phyloP scores from a whole-genome alignment of 495 filamentous ascomycete species.

The Penicillium herquei region DNA sequence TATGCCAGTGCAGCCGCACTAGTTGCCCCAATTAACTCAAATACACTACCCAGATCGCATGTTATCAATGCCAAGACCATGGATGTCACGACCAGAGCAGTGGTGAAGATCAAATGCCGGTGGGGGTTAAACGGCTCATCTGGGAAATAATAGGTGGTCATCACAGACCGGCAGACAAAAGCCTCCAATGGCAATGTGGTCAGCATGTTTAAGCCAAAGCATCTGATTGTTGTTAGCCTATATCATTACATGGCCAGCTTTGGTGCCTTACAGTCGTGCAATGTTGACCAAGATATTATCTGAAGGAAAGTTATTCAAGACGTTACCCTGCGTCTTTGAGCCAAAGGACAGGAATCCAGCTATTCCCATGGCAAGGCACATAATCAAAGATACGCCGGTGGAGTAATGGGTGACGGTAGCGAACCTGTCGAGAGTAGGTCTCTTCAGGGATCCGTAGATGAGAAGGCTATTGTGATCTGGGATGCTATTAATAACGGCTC shows the following conservation, averaged over 20 bases:
- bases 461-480: constrained; percentile 91
- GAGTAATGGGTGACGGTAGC: constrained; percentile 87
- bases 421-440: constrained; percentile 92
- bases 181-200: constrained; percentile 94
- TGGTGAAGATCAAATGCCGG: constrained; percentile 82
- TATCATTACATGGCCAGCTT: not conserved
- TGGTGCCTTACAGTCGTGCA: constrained; percentile 67
- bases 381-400: constrained; percentile 81
- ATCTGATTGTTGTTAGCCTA: constrained; percentile 38
- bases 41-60: constrained; percentile 90
- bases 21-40: constrained; percentile 93
- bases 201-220: constrained; percentile 97
- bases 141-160: constrained; percentile 90
- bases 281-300: constrained; percentile 92
- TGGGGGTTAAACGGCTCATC: constrained; percentile 75
- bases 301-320: constrained; percentile 93
- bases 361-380: constrained; percentile 85
- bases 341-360: constrained; percentile 92
- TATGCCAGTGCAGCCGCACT: constrained; percentile 92
- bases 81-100: constrained; percentile 72
- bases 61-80: constrained; percentile 77
- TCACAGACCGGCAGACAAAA: constrained; percentile 96
- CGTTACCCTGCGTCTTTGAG: constrained; percentile 86
- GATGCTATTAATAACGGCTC: constrained; percentile 9
- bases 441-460: constrained; percentile 94